Conservation (phyloP, 148 eudicot genomes). For the Camellia granthamiana region DNA sequence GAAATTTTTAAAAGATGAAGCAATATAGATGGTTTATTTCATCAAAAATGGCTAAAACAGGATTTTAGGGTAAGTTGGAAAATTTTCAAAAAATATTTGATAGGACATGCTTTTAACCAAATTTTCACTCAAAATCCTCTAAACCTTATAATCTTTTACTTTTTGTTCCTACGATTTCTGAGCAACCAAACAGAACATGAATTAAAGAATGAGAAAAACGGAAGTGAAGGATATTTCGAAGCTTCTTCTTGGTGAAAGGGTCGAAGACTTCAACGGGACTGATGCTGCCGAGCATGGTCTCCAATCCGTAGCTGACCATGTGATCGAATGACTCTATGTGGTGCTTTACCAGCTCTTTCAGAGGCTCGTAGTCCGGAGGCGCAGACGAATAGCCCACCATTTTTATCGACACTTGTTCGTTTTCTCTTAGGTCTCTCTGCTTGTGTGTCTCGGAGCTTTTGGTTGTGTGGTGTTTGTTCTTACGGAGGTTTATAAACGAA, state of each 20-base stretch:
- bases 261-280: conserved; percentile 59
- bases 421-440: too few relatives aligned
- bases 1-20: too few relatives aligned
- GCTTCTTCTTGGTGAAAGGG: conserved; percentile 33
- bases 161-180: not conserved
- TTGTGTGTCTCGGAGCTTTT: not conserved
- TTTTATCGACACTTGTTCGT: not conserved
- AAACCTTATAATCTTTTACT: not conserved
- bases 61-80: too few relatives aligned
- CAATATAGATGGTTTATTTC: too few relatives aligned
- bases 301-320: conserved; percentile 51
- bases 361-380: conserved; percentile 37
- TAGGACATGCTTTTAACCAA: too few relatives aligned
- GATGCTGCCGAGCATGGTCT: conserved; percentile 33
- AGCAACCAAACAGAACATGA: not conserved
- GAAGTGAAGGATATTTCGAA: conserved; percentile 77
- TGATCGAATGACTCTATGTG: conserved; percentile 78
- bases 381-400: conserved; percentile 1
- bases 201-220: not conserved
- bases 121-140: not conserved
- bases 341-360: conserved; percentile 66
- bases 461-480: not conserved
- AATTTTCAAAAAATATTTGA: too few relatives aligned
- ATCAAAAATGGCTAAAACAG: too few relatives aligned
- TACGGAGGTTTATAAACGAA: not conserved